Percentiles rank a stretch among this genome's conserved stretches.
phyloP scores from a whole-genome alignment of 2,329 filamentous ascomycete species.

The Exophiala sp. region DNA sequence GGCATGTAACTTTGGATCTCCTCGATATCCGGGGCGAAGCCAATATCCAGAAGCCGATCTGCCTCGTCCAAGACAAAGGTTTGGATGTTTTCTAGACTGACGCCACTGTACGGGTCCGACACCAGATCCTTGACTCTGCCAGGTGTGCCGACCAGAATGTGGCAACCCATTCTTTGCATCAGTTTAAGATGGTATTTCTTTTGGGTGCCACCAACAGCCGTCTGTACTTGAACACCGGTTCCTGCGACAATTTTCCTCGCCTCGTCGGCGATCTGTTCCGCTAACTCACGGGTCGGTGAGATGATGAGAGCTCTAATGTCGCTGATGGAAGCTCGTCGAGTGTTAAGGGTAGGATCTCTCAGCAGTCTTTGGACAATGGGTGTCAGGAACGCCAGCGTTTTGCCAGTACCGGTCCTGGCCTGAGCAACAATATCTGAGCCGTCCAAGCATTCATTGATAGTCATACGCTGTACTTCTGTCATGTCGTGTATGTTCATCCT shows the following conservation, averaged over 20 bases:
- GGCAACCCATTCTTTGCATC: conserved; percentile 55
- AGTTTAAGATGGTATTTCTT: conserved; percentile 62
- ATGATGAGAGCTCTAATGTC: conserved; percentile 31
- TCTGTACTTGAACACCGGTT: conserved; percentile 64
- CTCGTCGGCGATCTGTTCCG: conserved; percentile 44
- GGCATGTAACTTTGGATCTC: conserved; percentile 49
- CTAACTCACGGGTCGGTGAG: conserved; percentile 46
- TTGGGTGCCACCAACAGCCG: conserved; percentile 85
- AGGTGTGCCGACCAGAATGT: conserved; percentile 45
- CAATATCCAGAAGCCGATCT: conserved; percentile 59
- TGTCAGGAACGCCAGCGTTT: conserved; percentile 46
- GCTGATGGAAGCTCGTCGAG: conserved; percentile 24
- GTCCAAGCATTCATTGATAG: conserved; percentile 71
- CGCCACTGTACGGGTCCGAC: conserved; percentile 38
- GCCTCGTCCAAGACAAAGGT: conserved; percentile 55
- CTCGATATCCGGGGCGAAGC: conserved; percentile 51
- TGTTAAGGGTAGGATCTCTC: conserved; percentile 30
- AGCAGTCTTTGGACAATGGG: conserved; percentile 45
- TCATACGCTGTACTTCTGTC: conserved; percentile 86
- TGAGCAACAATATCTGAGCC: conserved; percentile 66
- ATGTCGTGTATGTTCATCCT: conserved; percentile 74
- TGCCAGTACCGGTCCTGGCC: conserved; percentile 48
- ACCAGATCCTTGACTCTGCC: conserved; percentile 46
- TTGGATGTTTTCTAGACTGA: conserved; percentile 44
- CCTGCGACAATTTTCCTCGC: conserved; percentile 51